A percentile compares a stretch with the other conserved stretches of the same genome.
These are phyloP conservation scores for Alternaria ethzedia DNA, from an alignment of 2,329 filamentous ascomycete genomes.

Conservation along the genomic window DNA sequence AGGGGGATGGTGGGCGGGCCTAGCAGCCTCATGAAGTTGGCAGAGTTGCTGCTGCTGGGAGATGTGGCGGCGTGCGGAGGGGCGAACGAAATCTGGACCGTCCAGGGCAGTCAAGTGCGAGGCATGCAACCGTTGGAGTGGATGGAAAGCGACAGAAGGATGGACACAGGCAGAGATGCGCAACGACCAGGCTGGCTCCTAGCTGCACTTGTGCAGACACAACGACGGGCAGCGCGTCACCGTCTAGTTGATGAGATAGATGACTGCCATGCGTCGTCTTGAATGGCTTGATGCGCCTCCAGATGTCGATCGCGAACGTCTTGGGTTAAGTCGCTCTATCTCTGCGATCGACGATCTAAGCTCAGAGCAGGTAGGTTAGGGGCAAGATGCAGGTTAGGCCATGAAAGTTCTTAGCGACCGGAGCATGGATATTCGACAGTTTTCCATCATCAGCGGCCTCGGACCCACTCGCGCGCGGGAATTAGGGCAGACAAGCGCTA, in stretches of 20 bases:
- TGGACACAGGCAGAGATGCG: neutral
- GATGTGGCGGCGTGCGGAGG: constrained; percentile 5
- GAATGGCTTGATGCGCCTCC: constrained; percentile 23
- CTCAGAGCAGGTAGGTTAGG: constrained; percentile 17
- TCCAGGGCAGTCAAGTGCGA: constrained; percentile 11
- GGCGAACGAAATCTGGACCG: constrained; percentile 9
- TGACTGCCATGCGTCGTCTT: constrained; percentile 5
- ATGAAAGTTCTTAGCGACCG: constrained; percentile 10
- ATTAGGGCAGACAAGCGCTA: neutral
- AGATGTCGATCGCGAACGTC: constrained; percentile 23
- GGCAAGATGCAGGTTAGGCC: constrained; percentile 4
- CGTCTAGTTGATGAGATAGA: constrained; percentile 7
- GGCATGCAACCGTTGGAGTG: constrained; percentile 4
- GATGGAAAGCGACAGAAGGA: constrained; percentile 5
- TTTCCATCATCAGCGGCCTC: neutral
- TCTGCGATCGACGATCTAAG: constrained; percentile 22
- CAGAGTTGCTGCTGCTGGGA: constrained; percentile 7
- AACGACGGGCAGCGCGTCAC: constrained; percentile 2
- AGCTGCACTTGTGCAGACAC: constrained; percentile 2
- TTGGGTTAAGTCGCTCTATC: constrained; percentile 1
- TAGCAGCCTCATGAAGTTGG: constrained; percentile 13
- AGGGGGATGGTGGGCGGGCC: constrained; percentile 1
- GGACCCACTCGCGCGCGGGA: constrained; percentile 2
- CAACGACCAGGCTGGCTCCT: neutral
- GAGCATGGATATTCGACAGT: constrained; percentile 9